Base-by-base conservation (phyloP, 1,139 yeast species). In the Spathaspora sp. region DNA sequence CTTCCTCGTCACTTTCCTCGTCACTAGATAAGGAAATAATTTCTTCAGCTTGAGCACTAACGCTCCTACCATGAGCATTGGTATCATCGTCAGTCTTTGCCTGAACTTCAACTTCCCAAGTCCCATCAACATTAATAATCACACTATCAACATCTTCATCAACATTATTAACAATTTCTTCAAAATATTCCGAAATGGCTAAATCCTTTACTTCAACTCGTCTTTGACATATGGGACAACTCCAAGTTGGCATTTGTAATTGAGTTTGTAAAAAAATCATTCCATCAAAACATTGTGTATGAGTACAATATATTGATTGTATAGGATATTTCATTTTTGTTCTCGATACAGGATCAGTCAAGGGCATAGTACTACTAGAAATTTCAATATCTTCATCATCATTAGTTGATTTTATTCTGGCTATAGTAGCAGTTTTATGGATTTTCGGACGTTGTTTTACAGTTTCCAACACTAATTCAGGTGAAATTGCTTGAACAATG, bases 221-320 rank as follows among this genome's bases (percentile, higher is more conserved):
- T 4, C 60, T 62, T 46, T 72, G 75, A 57, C 95, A 86, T 10
- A 82, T 71, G 0, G 91, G 91, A 57, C 95, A 86, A 38, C 64
- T 65, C 89, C 89, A 85, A 0, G 81, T 74, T 0, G 90, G 83
- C 0, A 80, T 68, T 55, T 81, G 85, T 11, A 71, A 67, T 57
- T 86, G 93, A 26, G 84, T 70, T 48, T 78, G 74, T 11, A 86
- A 57, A 56, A 75, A 86, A 44, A 82, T 77, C 24, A 70, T 60
- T 0, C 82, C 84, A 63, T 86, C 95, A 63, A 86, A 86, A 56
- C 93, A 86, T 55, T 81, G 84, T n/a, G 83, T 63, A 60, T 86
- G 95, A 36, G 76, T 68, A 62, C 93, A 86, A 46, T 65, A 70
- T 0, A 72, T 65, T 2, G 88, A 78, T 54, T 81, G 79, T 2